Conservation (phyloP, 139 green algal genomes). For the Nannochloris sp. region DNA sequence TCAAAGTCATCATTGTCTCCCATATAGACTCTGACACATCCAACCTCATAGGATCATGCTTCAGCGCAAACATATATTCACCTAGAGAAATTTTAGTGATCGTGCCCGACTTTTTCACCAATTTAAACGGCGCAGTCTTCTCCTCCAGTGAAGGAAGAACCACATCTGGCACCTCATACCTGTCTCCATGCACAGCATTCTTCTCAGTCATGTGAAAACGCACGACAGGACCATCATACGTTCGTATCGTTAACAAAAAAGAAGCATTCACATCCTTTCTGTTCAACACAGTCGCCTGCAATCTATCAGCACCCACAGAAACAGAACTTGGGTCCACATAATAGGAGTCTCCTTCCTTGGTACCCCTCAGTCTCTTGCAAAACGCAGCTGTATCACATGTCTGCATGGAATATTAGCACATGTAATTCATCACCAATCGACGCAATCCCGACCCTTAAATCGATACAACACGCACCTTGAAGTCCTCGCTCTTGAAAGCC, state of each 20-base stretch:
- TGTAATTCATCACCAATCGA: background rate
- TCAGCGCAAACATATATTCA: constrained; percentile 32
- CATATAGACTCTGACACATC: constrained; percentile 26
- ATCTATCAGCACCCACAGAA: constrained; percentile 21
- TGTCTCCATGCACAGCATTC: constrained; percentile 2
- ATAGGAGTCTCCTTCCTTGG: constrained; percentile 35
- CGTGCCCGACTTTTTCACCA: constrained; percentile 15
- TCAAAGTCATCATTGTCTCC: constrained; percentile 52
- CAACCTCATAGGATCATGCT: constrained; percentile 53
- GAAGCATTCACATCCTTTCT: constrained; percentile 13
- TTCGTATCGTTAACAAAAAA: constrained; percentile 51
- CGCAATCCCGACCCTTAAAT: no score
- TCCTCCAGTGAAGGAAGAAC: constrained; percentile 39
- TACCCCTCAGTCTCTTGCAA: constrained; percentile 69
- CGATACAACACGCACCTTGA: constrained; percentile 51
- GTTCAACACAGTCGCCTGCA: constrained; percentile 48
- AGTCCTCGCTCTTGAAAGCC: constrained; percentile 86
- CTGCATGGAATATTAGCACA: constrained; percentile 28
- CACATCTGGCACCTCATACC: constrained; percentile 72
- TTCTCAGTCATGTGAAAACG: constrained; percentile 71
- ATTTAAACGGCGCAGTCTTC: constrained; percentile 13
- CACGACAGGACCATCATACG: constrained; percentile 51
- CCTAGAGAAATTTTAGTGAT: constrained; percentile 17
- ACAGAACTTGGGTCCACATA: constrained; percentile 42
- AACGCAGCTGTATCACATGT: constrained; percentile 79